Conservation (phyloP, 306 rosid species). For the Luffa aegyptiaca region DNA sequence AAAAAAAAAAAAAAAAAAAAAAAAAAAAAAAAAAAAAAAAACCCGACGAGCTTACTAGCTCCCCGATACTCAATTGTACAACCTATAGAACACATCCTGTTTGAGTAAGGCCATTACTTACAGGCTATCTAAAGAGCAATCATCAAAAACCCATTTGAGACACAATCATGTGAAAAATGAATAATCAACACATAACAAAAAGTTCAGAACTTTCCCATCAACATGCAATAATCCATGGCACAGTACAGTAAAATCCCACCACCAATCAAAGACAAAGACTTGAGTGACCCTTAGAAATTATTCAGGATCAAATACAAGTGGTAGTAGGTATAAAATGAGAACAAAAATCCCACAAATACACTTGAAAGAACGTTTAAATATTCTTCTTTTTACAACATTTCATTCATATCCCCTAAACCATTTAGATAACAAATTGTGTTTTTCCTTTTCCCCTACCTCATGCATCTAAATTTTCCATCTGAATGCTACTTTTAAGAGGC, state of each 20-base stretch:
- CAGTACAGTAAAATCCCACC: neutral
- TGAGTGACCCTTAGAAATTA: neutral
- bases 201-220: neutral
- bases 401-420: constrained; percentile 12
- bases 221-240: neutral
- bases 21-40: too few species aligned
- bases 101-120: too few species aligned
- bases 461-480: constrained; percentile 76
- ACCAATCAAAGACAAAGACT: neutral
- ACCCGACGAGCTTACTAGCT: too few species aligned
- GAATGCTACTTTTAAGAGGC: constrained; percentile 90
- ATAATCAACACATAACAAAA: neutral
- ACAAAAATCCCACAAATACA: neutral
- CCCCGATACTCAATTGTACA: too few species aligned
- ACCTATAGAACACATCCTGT: too few species aligned
- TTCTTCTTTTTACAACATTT: neutral
- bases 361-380: neutral
- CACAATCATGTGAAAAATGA: neutral
- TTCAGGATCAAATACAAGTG: neutral
- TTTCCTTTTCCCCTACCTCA: constrained; percentile 18
- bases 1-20: too few species aligned
- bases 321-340: neutral
- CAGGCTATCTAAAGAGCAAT: neutral
- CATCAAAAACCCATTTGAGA: neutral
- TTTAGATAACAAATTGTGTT: constrained; percentile 23